Evolutionary conservation across 2,329 filamentous ascomycete species (phyloP).

Genomic region (Colletotrichum ledebouriae): DNA sequence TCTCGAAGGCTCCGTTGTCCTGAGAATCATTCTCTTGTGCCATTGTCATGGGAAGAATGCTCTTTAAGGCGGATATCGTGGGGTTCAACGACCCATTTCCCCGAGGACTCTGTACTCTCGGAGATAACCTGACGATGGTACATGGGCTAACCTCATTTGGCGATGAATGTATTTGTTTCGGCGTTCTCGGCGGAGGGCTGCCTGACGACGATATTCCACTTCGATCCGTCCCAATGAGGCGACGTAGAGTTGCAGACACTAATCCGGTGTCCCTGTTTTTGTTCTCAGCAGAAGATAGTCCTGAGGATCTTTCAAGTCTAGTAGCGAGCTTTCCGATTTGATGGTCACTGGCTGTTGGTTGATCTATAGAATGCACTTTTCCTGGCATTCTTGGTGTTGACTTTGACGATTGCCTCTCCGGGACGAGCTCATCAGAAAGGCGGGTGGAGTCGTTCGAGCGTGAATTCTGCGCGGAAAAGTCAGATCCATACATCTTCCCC

Average conservation of each 20-base stretch:
- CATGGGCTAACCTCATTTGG: background rate
- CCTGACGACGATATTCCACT: background rate
- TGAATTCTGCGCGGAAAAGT: background rate
- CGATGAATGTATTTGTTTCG: background rate
- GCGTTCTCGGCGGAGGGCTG: background rate
- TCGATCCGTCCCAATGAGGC: conserved; percentile 14
- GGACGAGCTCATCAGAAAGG: conserved; percentile 46
- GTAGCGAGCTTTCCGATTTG: background rate
- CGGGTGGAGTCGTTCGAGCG: conserved; percentile 25
- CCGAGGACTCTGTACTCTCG: background rate
- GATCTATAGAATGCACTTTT: background rate
- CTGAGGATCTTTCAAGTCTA: background rate
- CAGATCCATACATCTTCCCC: background rate
- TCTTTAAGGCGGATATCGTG: background rate
- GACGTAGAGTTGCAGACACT: conserved; percentile 21
- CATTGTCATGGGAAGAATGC: background rate
- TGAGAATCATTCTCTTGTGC: background rate
- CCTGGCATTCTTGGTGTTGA: background rate
- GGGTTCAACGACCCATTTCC: background rate
- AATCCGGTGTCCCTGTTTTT: conserved; percentile 5
- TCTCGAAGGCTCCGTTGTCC: background rate
- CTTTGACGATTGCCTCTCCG: conserved; percentile 49
- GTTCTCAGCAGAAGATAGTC: background rate
- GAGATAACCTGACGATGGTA: conserved; percentile 4
- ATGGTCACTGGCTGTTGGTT: background rate